Base-by-base conservation (phyloP, 2,329 filamentous ascomycete genomes). In the Claviceps quebecensis region DNA sequence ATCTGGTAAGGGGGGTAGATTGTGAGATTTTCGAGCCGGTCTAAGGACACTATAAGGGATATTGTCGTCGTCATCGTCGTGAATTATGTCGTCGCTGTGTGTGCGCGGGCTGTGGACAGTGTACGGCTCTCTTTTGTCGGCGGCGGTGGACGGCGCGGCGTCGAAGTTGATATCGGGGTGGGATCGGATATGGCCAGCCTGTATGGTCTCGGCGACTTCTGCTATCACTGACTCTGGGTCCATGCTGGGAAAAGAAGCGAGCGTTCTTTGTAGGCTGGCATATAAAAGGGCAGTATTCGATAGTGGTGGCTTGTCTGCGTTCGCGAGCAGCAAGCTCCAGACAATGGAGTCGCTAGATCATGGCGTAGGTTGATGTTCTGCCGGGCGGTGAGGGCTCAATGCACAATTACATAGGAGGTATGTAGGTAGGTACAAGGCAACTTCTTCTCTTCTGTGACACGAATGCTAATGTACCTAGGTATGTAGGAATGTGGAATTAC, bases 121-220 rank as follows among this genome's bases (percentile, higher is more conserved):
- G 23, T 65, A 58, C 23, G 58, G 56, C 45, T 64, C 57, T 49
- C 59, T 85, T 56, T 72, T 70, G 47, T 83, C 86, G 49, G 84
- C 80, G 49, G 85, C 76, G 19, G 88, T 91, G 39, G 86, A 81
- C 9, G 88, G 88, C 64, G 90, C 90, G 61, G 87, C 63, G 69
- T 95, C 89, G 71, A 87, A 84, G 47, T 64, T 66, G 5, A 83
- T 75, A 40, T 86, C 87, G 0, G 89, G 89, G 49, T 81, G 63
- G 46, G 72, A 77, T 56, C 87, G 84, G 69, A 95, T 83, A 62
- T 85, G 86, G 37, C 82, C 86, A 16, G 85, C 82, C 67, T 96
- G 90, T 57, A 95, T 72, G 37, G 84, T 84, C 60, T 87, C 86
- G 45, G 87, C 86, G 52, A 91, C 69, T 63, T 93, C 80, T 23